Conservation (phyloP, 805 yeast species). For the Pichia phayaonensis region DNA sequence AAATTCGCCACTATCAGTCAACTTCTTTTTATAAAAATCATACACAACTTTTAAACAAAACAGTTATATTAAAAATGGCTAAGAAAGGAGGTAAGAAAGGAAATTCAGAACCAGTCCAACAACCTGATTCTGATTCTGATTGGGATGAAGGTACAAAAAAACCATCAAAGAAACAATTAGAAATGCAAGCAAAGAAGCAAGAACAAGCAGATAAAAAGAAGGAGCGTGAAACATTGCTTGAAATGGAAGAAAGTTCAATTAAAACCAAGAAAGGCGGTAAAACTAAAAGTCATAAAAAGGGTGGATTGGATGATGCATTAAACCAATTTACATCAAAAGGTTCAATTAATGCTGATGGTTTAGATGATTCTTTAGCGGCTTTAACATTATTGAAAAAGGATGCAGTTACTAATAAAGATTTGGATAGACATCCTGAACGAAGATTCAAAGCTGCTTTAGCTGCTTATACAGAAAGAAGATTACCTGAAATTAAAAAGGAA, state of each 20-base stretch:
- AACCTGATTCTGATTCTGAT: slow-evolving; percentile 39
- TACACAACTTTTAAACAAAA: neutral
- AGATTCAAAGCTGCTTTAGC: slow-evolving; percentile 74
- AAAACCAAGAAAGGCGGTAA: slow-evolving; percentile 60
- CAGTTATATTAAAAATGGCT: slow-evolving; percentile 2
- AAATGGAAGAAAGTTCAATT: slow-evolving; percentile 48
- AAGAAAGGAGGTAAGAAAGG: slow-evolving; percentile 8
- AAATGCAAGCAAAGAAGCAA: slow-evolving; percentile 59
- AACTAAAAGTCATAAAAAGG: slow-evolving; percentile 43
- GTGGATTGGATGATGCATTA: slow-evolving; percentile 63
- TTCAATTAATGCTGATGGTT: slow-evolving; percentile 62
- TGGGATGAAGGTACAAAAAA: slow-evolving; percentile 73
- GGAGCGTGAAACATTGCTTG: slow-evolving; percentile 68
- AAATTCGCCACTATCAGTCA: neutral
- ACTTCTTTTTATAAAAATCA: neutral
- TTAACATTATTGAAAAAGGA: slow-evolving; percentile 54
- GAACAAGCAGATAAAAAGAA: slow-evolving; percentile 75
- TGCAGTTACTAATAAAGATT: slow-evolving; percentile 51
- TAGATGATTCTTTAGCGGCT: slow-evolving; percentile 75
- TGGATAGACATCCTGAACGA: slow-evolving; percentile 85
- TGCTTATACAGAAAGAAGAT: slow-evolving; percentile 62
- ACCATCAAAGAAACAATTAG: slow-evolving; percentile 61
- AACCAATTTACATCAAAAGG: slow-evolving; percentile 32
- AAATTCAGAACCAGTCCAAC: slow-evolving; percentile 13
- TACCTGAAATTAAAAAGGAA: slow-evolving; percentile 69